Conservation (phyloP, 495 filamentous ascomycete genomes). For the Chlorociboria aeruginascens region DNA sequence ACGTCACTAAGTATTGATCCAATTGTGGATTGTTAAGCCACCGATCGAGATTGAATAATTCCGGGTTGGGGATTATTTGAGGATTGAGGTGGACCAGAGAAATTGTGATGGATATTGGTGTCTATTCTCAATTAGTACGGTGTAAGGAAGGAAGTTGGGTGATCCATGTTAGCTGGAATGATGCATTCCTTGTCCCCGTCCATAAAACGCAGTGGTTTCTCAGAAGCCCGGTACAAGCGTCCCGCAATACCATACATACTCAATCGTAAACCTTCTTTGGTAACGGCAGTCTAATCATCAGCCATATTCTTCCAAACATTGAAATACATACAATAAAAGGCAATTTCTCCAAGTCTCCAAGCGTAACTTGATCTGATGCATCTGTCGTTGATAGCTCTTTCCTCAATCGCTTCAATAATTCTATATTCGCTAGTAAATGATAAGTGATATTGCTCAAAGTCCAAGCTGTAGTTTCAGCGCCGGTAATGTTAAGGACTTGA, state of each 20-base stretch:
- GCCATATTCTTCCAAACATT: slow-evolving; percentile 24
- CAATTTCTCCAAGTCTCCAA: slow-evolving; percentile 24
- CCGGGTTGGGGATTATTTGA: slow-evolving; percentile 32
- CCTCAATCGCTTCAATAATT: slow-evolving; percentile 15
- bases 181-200: neutral
- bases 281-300: slow-evolving; percentile 32
- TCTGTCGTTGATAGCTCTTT: slow-evolving; percentile 14
- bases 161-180: slow-evolving; percentile 7
- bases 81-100: slow-evolving; percentile 34
- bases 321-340: slow-evolving; percentile 26
- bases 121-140: slow-evolving; percentile 14
- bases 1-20: slow-evolving; percentile 29
- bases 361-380: slow-evolving; percentile 7
- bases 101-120: slow-evolving; percentile 33
- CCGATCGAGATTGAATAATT: slow-evolving; percentile 35
- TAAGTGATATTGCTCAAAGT: slow-evolving; percentile 22
- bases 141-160: neutral
- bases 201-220: neutral
- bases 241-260: slow-evolving; percentile 25
- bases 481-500: slow-evolving; percentile 18
- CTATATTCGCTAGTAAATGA: slow-evolving; percentile 19
- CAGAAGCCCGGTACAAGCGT: slow-evolving; percentile 18
- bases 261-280: slow-evolving; percentile 30
- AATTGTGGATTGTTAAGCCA: slow-evolving; percentile 25
- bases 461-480: slow-evolving; percentile 16